Conservation (phyloP, 129 eudicot genomes). For the Flaveria trinervia region DNA sequence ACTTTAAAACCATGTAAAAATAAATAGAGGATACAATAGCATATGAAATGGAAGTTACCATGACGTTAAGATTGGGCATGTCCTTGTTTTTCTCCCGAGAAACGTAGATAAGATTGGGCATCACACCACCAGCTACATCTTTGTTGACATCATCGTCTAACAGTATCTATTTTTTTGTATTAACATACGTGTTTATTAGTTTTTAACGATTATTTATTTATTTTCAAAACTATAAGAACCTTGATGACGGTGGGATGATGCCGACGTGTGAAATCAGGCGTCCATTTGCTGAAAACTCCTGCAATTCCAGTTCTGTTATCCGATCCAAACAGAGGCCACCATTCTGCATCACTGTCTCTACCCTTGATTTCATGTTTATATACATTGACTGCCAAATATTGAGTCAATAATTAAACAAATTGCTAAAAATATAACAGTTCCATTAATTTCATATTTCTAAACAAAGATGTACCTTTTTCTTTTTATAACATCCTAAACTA, state of each 20-base stretch:
- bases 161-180: neutral
- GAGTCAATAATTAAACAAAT: too few species aligned
- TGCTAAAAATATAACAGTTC: too few species aligned
- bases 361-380: constrained; percentile 48
- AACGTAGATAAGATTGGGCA: constrained; percentile 65
- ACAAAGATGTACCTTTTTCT: too few species aligned
- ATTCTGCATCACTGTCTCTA: constrained; percentile 46
- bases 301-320: constrained; percentile 28
- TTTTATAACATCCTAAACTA: too few species aligned
- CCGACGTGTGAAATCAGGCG: constrained; percentile 44
- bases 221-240: constrained; percentile 28
- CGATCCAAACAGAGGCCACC: constrained; percentile 37
- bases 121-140: constrained; percentile 35
- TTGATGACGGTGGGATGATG: constrained; percentile 71
- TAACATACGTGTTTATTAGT: neutral
- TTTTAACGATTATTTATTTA: neutral
- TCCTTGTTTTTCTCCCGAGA: constrained; percentile 54
- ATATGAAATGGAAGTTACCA: constrained; percentile 37
- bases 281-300: constrained; percentile 53
- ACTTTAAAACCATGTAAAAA: too few species aligned
- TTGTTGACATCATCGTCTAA: constrained; percentile 25
- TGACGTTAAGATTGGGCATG: constrained; percentile 47
- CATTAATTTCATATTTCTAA: too few species aligned
- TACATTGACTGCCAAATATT: constrained; percentile 35
- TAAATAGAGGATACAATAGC: too few species aligned